Evolutionary conservation across 257 asterid species (phyloP).

Genomic region (Cynanchum wilfordii): DNA sequence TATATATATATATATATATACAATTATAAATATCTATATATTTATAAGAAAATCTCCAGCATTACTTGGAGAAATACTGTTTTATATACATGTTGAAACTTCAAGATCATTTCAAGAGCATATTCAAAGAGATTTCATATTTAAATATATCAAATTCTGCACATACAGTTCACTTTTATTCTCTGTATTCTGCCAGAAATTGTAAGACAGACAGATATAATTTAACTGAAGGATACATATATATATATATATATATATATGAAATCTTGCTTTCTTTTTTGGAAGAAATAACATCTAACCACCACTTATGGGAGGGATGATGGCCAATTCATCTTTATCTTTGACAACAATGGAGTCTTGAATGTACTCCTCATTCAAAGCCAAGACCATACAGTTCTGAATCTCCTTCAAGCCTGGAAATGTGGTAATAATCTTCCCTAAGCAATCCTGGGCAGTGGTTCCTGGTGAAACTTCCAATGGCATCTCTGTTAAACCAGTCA

Average conservation of each 20-base stretch:
- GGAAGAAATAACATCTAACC: constrained; percentile 35
- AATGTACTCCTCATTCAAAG: constrained; percentile 74
- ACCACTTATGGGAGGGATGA: constrained; percentile 95
- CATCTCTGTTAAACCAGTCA: constrained; percentile 62
- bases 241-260: too few relatives aligned
- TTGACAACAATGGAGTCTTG: constrained; percentile 53
- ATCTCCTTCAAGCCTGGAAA: constrained; percentile 81
- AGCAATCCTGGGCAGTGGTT: constrained; percentile 64
- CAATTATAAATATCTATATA: too few relatives aligned
- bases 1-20: too few relatives aligned
- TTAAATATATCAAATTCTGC: background rate
- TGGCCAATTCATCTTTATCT: constrained; percentile 81
- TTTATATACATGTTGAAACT: too few relatives aligned
- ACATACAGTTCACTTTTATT: background rate
- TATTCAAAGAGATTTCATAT: background rate
- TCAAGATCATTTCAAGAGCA: background rate
- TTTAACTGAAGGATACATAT: too few relatives aligned
- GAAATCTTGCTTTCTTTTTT: background rate
- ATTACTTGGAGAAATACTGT: too few relatives aligned
- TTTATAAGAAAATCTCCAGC: too few relatives aligned
- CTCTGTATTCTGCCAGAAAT: background rate
- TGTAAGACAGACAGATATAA: background rate
- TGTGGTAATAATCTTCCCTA: constrained; percentile 47
- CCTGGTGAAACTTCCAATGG: constrained; percentile 57
- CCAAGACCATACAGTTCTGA: constrained; percentile 76